Evolutionary conservation across 78 protist species (phyloP).

Genomic region (Chrysochromulina tobinii): DNA sequence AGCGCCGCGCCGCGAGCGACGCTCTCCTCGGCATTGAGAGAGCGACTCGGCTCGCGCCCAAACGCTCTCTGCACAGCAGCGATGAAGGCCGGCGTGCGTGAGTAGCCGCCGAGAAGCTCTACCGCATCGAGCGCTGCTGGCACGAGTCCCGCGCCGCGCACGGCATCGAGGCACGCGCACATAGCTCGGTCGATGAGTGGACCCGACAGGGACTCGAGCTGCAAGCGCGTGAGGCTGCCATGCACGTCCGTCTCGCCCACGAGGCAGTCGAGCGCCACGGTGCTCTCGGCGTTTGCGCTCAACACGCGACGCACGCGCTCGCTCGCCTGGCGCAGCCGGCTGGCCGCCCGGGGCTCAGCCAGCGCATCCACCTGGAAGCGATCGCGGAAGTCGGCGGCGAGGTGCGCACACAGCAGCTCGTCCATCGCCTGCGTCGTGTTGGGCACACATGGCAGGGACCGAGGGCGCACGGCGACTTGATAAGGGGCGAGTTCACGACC

Average conservation of each 20-base stretch:
- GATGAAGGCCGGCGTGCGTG: conserved; percentile 63
- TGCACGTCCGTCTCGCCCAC: conserved; percentile 82
- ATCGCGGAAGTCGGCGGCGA: conserved; percentile 54
- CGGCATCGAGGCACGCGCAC: not conserved
- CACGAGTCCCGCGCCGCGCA: not conserved
- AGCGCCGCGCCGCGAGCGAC: conserved; percentile 90
- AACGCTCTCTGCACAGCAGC: not conserved
- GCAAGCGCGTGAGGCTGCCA: conserved; percentile 42
- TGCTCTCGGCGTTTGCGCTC: conserved; percentile 53
- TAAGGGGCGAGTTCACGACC: not conserved
- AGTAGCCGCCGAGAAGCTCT: conserved; percentile 82
- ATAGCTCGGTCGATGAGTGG: not conserved
- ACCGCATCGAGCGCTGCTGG: conserved; percentile 30
- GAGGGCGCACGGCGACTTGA: not conserved
- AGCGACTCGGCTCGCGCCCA: conserved; percentile 38
- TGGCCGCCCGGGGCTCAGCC: conserved; percentile 61
- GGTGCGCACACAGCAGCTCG: conserved; percentile 56
- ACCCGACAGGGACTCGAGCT: conserved; percentile 61
- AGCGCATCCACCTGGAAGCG: conserved; percentile 76
- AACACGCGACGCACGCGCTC: conserved; percentile 81
- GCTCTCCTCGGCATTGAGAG: conserved; percentile 89
- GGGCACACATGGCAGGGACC: not conserved
- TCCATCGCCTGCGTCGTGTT: conserved; percentile 61
- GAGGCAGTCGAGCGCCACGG: conserved; percentile 74
- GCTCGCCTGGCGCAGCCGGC: conserved; percentile 75